Percentiles rank a stretch among this genome's conserved stretches.
These are phyloP conservation scores for Claviceps sp. DNA, from an alignment of 2,329 filamentous ascomycete genomes.

Conservation along the genomic window DNA sequence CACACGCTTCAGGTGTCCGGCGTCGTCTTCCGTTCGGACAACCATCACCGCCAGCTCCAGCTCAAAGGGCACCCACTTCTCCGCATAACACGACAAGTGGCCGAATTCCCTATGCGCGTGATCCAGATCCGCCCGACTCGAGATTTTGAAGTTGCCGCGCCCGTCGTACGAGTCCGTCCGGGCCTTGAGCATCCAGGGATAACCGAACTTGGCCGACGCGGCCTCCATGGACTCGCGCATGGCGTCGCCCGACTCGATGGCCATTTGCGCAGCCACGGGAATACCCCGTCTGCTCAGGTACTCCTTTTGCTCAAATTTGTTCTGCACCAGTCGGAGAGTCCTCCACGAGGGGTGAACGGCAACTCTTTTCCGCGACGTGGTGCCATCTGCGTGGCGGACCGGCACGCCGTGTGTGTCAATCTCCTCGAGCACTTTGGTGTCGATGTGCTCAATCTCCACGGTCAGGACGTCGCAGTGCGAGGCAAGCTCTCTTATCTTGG, in stretches of 20 bases:
- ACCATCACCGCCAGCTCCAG: slow-evolving; percentile 92
- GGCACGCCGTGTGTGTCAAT: slow-evolving; percentile 53
- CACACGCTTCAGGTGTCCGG: slow-evolving; percentile 32
- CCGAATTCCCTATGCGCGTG: slow-evolving; percentile 58
- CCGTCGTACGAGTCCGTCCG: slow-evolving; percentile 87
- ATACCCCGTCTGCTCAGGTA: slow-evolving; percentile 57
- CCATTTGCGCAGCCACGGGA: slow-evolving; percentile 57
- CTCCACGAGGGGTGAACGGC: slow-evolving; percentile 70
- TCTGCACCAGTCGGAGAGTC: slow-evolving; percentile 79
- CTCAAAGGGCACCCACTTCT: slow-evolving; percentile 76
- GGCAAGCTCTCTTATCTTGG: slow-evolving; percentile 70
- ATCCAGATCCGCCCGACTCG: slow-evolving; percentile 32
- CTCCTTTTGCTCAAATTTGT: slow-evolving; percentile 85
- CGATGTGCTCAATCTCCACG: slow-evolving; percentile 90
- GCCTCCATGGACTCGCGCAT: slow-evolving; percentile 47
- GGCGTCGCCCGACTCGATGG: slow-evolving; percentile 42
- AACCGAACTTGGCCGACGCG: slow-evolving; percentile 54
- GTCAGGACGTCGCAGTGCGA: slow-evolving; percentile 67
- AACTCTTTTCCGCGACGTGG: slow-evolving; percentile 29
- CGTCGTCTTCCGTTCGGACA: slow-evolving; percentile 65
- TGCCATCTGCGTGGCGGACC: slow-evolving; percentile 18
- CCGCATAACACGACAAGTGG: slow-evolving; percentile 65
- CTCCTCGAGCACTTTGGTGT: slow-evolving; percentile 80
- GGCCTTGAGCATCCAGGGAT: slow-evolving; percentile 86
- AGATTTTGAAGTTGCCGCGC: slow-evolving; percentile 49